A percentile compares a stretch with the other conserved stretches of the same genome.
Conservation (phyloP, 331 rosid species). For the Malus hybrid region DNA sequence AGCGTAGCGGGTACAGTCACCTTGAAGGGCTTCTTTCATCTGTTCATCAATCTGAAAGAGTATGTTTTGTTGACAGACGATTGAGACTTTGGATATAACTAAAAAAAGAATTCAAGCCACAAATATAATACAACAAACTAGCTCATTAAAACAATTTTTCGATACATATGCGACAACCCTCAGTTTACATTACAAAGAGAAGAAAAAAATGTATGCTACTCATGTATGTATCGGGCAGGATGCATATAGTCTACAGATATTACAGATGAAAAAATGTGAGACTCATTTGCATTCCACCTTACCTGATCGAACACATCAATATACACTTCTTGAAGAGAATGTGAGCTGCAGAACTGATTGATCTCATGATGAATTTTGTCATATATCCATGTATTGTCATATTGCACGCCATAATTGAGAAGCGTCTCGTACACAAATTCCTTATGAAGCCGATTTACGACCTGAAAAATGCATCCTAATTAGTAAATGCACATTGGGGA, state of each 20-base stretch:
- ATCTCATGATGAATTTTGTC: constrained; percentile 98
- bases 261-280: neutral
- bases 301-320: constrained; percentile 96
- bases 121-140: neutral
- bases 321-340: constrained; percentile 80
- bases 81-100: neutral
- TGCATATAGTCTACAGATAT: neutral
- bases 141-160: neutral
- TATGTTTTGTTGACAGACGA: neutral
- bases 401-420: constrained; percentile 69
- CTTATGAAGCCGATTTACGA: constrained; percentile 74
- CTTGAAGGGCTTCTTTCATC: constrained; percentile 96
- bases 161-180: neutral
- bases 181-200: neutral
- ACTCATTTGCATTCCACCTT: neutral
- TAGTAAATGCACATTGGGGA: neutral
- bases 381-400: constrained; percentile 92
- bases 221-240: neutral
- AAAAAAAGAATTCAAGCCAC: neutral
- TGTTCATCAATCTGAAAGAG: constrained; percentile 67
- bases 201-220: neutral
- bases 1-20: constrained; percentile 79
- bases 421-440: constrained; percentile 68
- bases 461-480: constrained; percentile 35
- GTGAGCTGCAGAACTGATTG: constrained; percentile 92